Evolutionary conservation across 768 basidiomycete species (phyloP).

Genomic region (Coprinellus micaceus): DNA sequence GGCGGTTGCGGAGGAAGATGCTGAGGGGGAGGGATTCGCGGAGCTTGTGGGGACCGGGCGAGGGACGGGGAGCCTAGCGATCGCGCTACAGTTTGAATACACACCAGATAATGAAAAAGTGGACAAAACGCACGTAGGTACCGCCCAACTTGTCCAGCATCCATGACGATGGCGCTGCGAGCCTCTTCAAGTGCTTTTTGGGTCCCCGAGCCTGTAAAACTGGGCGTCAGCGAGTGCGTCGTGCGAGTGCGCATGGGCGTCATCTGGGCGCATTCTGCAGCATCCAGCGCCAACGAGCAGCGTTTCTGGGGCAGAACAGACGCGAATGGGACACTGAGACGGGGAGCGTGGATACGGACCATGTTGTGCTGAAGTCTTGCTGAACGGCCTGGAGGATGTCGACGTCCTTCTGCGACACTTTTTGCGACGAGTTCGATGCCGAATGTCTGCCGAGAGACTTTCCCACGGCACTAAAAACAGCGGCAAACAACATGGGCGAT

Average conservation of each 20-base stretch:
- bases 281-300: constrained; percentile 38
- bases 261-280: constrained; percentile 31
- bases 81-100: constrained; percentile 6
- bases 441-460: no score
- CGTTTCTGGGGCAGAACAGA: constrained; percentile 11
- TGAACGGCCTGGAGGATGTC: constrained; percentile 44
- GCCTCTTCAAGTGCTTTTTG: constrained; percentile 98
- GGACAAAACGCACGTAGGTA: constrained; percentile 62
- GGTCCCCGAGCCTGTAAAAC: constrained; percentile 84
- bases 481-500: not conserved
- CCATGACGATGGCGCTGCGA: constrained; percentile 97
- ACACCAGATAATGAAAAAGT: constrained; percentile 12
- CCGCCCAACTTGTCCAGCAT: constrained; percentile 99
- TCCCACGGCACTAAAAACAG: no score
- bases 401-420: constrained; percentile 39
- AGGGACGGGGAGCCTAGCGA: constrained; percentile 85
- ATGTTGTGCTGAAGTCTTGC: constrained; percentile 41
- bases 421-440: constrained; percentile 20
- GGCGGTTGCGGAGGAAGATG: constrained; percentile 96
- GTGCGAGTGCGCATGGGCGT: constrained; percentile 17
- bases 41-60: constrained; percentile 98
- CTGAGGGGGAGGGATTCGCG: constrained; percentile 96
- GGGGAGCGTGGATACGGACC: constrained; percentile 37
- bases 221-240: constrained; percentile 23
- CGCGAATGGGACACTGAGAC: constrained; percentile 16